Percentiles rank a stretch among this genome's conserved stretches.
These are phyloP conservation scores for Didymella segeticola DNA, from an alignment of 2,329 filamentous ascomycete species.

Conservation along the genomic window DNA sequence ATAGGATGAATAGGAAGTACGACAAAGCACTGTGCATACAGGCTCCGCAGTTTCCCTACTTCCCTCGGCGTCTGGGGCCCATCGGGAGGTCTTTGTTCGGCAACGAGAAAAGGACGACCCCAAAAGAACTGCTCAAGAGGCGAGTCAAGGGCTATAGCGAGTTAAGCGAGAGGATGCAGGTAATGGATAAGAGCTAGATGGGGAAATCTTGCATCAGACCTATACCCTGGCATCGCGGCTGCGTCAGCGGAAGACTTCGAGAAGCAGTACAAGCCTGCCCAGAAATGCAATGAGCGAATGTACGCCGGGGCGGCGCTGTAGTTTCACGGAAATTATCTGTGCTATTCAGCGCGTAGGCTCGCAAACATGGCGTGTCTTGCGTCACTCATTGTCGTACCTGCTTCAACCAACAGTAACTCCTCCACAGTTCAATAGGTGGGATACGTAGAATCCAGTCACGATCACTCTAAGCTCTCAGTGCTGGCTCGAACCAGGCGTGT, in stretches of 20 bases:
- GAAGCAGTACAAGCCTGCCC: constrained; percentile 59
- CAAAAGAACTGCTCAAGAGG: constrained; percentile 56
- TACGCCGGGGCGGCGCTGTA: constrained; percentile 59
- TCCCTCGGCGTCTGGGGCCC: constrained; percentile 60
- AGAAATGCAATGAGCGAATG: constrained; percentile 59
- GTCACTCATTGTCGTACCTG: too few species aligned
- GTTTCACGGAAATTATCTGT: constrained; percentile 44
- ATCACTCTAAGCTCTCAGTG: background rate
- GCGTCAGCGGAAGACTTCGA: background rate
- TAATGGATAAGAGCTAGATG: constrained; percentile 59
- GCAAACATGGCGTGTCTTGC: background rate
- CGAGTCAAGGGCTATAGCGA: constrained; percentile 59
- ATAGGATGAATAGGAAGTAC: constrained; percentile 62
- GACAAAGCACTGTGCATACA: constrained; percentile 60
- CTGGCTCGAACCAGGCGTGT: background rate
- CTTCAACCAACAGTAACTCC: too few species aligned
- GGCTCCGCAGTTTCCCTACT: constrained; percentile 60
- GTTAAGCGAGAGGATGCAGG: constrained; percentile 58
- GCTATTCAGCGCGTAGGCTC: background rate
- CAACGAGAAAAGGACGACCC: constrained; percentile 58
- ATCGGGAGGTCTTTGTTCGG: constrained; percentile 62
- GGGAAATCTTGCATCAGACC: constrained; percentile 61
- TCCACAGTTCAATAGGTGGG: background rate
- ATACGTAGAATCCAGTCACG: background rate
- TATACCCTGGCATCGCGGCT: background rate